Conservation (phyloP, 2,329 filamentous ascomycete species). For the Bipolaris cookei region DNA sequence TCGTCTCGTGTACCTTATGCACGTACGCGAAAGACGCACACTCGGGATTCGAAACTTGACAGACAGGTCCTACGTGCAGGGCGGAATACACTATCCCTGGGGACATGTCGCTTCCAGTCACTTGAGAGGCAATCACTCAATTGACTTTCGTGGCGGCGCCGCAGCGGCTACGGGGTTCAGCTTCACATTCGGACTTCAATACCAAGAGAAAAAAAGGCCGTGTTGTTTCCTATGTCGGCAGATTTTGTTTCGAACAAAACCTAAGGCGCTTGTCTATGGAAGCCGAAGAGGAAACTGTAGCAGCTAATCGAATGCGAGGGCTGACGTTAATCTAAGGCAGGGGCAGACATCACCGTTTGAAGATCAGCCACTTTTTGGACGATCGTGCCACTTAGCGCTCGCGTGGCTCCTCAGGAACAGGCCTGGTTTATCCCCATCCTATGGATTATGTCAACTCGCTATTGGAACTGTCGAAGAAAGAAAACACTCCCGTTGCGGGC, state of each 20-base stretch:
- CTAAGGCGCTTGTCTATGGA: background rate
- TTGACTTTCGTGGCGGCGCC: background rate
- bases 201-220: background rate
- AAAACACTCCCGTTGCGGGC: conserved; percentile 15
- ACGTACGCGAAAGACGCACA: background rate
- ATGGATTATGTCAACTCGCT: conserved; percentile 22
- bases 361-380: conserved; percentile 39
- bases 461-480: conserved; percentile 8
- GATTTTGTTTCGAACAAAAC: background rate
- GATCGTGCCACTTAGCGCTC: conserved; percentile 29
- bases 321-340: conserved; percentile 35
- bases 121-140: background rate
- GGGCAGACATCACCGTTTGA: conserved; percentile 38
- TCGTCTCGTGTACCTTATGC: background rate
- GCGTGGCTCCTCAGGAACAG: conserved; percentile 25
- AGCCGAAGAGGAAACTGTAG: conserved; percentile 6
- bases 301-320: conserved; percentile 10
- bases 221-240: background rate
- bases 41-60: background rate
- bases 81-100: background rate
- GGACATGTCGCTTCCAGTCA: background rate
- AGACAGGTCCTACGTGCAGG: background rate
- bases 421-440: conserved; percentile 18
- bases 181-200: conserved; percentile 5
- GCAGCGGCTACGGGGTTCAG: background rate